Evolutionary conservation across 2,329 filamentous ascomycete genomes (phyloP).

Genomic region (Neofusicoccum umdonicola): DNA sequence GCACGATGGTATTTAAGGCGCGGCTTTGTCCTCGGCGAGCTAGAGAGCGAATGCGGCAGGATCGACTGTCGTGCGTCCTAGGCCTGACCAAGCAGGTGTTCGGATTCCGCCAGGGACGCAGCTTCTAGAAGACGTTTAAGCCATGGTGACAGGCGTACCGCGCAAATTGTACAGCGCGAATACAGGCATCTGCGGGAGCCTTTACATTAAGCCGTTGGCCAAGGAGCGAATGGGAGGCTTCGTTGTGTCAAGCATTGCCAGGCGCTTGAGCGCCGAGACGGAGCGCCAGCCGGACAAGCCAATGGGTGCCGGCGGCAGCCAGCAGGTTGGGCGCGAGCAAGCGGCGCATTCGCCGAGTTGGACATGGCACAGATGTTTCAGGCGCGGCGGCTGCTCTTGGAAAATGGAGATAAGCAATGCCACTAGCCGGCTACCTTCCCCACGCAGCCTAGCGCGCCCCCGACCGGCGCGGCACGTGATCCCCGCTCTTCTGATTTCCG

Average conservation of each 20-base stretch:
- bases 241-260: neutral
- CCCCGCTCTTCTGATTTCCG: neutral
- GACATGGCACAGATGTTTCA: neutral
- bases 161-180: neutral
- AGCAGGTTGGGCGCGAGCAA: neutral
- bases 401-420: neutral
- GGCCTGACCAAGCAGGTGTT: constrained; percentile 14
- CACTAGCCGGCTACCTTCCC: neutral
- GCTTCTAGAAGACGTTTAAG: constrained; percentile 5
- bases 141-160: neutral
- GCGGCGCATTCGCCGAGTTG: neutral
- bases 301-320: constrained; percentile 19
- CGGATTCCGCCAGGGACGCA: neutral
- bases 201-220: neutral
- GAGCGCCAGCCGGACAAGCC: constrained; percentile 20
- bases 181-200: too few species aligned
- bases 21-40: neutral
- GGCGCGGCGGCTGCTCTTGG: neutral
- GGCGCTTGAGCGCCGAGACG: constrained; percentile 23
- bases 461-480: neutral
- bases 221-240: constrained; percentile 12
- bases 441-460: neutral
- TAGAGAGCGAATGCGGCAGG: neutral
- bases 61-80: neutral
- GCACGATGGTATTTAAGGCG: neutral